Conservation (phyloP, 2,329 filamentous ascomycete species). For the Calonectria multiphialidica region DNA sequence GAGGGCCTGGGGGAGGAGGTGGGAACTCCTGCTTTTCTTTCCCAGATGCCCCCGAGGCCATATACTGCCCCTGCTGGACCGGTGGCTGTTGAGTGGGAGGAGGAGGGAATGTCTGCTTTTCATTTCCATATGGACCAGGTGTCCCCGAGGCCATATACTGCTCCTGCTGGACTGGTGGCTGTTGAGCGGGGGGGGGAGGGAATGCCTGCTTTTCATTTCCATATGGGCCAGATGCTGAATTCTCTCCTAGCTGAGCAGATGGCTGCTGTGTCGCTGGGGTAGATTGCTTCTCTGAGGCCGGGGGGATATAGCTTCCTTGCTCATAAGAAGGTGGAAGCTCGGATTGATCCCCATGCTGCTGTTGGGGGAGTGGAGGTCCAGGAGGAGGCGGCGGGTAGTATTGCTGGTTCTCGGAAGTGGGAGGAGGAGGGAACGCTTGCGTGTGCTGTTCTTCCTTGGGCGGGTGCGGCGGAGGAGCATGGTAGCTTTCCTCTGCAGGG, state of each 20-base stretch:
- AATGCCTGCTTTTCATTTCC: conserved; percentile 5
- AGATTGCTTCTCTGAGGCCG: conserved; percentile 8
- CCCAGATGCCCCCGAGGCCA: not conserved
- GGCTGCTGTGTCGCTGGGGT: conserved; percentile 2
- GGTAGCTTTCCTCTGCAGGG: not conserved
- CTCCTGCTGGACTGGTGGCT: not conserved
- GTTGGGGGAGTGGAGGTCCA: conserved; percentile 36
- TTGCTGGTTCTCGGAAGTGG: conserved; percentile 28
- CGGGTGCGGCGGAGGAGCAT: not conserved
- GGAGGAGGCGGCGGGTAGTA: conserved; percentile 44
- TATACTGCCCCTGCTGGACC: not conserved
- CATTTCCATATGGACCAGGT: not conserved
- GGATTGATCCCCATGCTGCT: conserved; percentile 20
- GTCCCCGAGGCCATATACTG: not conserved
- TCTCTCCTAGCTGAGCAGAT: not conserved
- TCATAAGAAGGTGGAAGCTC: conserved; percentile 18
- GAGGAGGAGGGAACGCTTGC: conserved; percentile 18
- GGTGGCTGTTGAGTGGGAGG: not conserved
- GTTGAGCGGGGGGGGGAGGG: conserved; percentile 11
- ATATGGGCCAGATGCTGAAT: not conserved
- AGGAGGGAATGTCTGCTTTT: conserved; percentile 20
- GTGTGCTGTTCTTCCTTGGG: not conserved
- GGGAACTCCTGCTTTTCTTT: conserved; percentile 19
- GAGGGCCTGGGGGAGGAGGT: conserved; percentile 41
- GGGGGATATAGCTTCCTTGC: conserved; percentile 4